Base-by-base conservation (phyloP, 1,284 basidiomycete species). In the Mycena citricolor region DNA sequence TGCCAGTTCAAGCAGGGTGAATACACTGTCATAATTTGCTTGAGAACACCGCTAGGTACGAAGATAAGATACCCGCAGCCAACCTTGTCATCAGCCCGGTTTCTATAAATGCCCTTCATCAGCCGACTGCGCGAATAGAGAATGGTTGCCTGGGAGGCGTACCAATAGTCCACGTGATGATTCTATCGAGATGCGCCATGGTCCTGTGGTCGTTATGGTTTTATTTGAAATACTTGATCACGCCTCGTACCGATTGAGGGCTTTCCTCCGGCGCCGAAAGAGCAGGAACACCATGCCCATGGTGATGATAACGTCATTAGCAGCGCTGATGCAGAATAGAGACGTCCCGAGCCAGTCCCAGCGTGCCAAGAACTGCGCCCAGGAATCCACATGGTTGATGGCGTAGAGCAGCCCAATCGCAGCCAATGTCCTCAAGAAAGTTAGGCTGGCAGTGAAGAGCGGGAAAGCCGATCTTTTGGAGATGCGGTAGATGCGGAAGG, bases 91-190 rank as follows among this genome's bases (percentile, higher is more conserved):
- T 23, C 10, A 49, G 26, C 4, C 47, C 47, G 11, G 47, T 49
- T 34, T 49, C 47, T 49, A 14, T 12, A 32, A 17, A n/a, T n/a
- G n/a, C n/a, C n/a, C n/a, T n/a, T n/a, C n/a, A n/a, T 28, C 2
- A 30, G 2, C 2, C 19, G 24, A 24, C 10, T 10, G 3, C n/a
- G 5, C n/a, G 19, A 6, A 13, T 22, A 34, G 12, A 42, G 14
- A 7, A 13, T 24, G 19, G 16, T 17, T n/a, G n/a, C n/a, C n/a
- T n/a, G n/a, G n/a, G 4, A 8, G 14, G 21, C 43, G 5, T 12
- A 50, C 48, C 48, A 25, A 50, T 42, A 1, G 34, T 46, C 48
- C 48, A 45, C 3, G 32, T 32, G 16, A 50, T 50, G 14, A 50
- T 21, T 24, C 46, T 50, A 31, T 50, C 48, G 16, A 50, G 26